These are phyloP conservation scores for Eudorina sp. DNA, from an alignment of 139 green algal species.

Conservation along the genomic window DNA sequence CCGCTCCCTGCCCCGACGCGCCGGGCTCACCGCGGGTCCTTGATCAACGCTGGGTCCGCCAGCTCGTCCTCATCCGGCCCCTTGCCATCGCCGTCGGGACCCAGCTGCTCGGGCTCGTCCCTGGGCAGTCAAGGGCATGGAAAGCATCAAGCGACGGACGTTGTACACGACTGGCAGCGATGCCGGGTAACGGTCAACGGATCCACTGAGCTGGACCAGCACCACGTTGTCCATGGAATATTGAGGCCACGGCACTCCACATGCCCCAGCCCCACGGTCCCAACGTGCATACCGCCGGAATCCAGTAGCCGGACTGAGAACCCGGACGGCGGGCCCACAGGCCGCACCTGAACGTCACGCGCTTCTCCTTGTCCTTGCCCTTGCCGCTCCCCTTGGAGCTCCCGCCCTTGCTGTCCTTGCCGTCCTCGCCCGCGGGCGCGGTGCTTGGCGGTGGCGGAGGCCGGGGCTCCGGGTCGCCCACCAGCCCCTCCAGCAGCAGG, in stretches of 20 bases:
- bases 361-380: not conserved
- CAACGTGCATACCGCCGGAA: too few relatives aligned
- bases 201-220: too few relatives aligned
- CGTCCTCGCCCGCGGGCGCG: not conserved
- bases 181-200: too few relatives aligned
- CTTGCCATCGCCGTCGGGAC: not conserved
- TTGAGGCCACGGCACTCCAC: too few relatives aligned
- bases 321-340: too few relatives aligned
- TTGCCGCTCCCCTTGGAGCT: slow-evolving; percentile 2
- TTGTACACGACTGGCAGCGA: too few relatives aligned
- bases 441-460: not conserved
- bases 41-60: slow-evolving; percentile 27
- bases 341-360: slow-evolving; percentile 43
- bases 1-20: too few relatives aligned
- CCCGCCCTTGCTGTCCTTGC: not conserved
- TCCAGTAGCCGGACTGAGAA: too few relatives aligned
- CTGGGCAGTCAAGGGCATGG: too few relatives aligned
- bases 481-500: slow-evolving; percentile 86
- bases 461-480: slow-evolving; percentile 45
- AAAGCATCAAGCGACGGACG: too few relatives aligned
- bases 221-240: too few relatives aligned
- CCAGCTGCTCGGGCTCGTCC: slow-evolving; percentile 28
- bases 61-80: slow-evolving; percentile 27
- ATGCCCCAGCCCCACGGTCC: too few relatives aligned
- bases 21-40: slow-evolving; percentile 13